Conservation (phyloP, 495 filamentous ascomycete genomes). For the Friedmanniomyces simplex region DNA sequence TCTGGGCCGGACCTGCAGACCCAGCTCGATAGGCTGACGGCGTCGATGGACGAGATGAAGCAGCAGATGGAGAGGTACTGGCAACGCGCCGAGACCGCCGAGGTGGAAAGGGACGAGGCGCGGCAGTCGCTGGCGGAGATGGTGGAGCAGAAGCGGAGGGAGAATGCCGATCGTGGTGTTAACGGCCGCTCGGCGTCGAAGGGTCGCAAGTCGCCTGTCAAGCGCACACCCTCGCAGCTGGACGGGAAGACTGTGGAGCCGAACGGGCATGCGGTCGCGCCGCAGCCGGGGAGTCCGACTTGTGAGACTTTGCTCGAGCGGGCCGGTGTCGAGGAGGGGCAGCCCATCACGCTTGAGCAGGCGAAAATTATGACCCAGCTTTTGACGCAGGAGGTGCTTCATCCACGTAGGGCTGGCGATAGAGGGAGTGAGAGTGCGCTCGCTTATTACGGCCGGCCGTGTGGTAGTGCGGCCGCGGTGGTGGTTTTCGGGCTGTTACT, state of each 20-base stretch:
- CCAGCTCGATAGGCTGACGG: slow-evolving; percentile 66
- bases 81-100: slow-evolving; percentile 65
- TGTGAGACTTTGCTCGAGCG: slow-evolving; percentile 21
- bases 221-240: not conserved
- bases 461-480: slow-evolving; percentile 78
- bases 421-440: slow-evolving; percentile 8
- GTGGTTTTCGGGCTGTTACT: slow-evolving; percentile 80
- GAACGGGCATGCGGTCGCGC: slow-evolving; percentile 14
- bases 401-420: slow-evolving; percentile 22
- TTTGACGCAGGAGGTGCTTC: slow-evolving; percentile 35
- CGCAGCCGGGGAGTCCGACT: slow-evolving; percentile 9
- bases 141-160: slow-evolving; percentile 68
- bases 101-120: slow-evolving; percentile 55
- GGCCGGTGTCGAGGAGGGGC: slow-evolving; percentile 25
- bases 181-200: slow-evolving; percentile 2
- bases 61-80: slow-evolving; percentile 69
- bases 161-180: slow-evolving; percentile 39
- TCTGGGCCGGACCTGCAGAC: slow-evolving; percentile 47
- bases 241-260: not conserved
- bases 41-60: slow-evolving; percentile 75
- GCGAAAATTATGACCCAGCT: slow-evolving; percentile 34
- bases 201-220: not conserved
- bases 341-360: slow-evolving; percentile 27
- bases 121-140: slow-evolving; percentile 75
- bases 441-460: slow-evolving; percentile 62